phyloP scores from a whole-genome alignment of 352 stramenopile species.

The Peronospora farinosa region DNA sequence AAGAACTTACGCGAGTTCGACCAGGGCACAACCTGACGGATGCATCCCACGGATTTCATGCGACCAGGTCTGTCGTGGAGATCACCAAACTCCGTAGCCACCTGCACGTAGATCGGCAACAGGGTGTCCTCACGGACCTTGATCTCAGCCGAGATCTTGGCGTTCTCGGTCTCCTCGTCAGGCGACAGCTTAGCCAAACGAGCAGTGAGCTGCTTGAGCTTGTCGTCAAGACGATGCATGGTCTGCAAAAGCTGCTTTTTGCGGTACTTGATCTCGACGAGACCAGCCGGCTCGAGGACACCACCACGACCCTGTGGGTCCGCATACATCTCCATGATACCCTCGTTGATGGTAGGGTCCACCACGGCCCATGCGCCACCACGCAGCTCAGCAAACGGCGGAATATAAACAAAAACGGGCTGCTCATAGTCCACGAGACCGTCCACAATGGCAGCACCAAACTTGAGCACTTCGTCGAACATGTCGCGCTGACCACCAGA shows the following conservation, averaged over 20 bases:
- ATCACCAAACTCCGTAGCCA: slow-evolving; percentile 99
- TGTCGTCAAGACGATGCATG: slow-evolving; percentile 96
- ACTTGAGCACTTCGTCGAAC: slow-evolving; percentile 99
- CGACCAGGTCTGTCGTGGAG: slow-evolving; percentile 99
- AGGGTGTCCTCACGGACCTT: slow-evolving; percentile 89
- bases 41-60: slow-evolving; percentile 99
- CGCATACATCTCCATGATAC: slow-evolving; percentile 99
- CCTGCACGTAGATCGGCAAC: slow-evolving; percentile 95
- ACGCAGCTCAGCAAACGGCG: slow-evolving; percentile 96
- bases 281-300: slow-evolving; percentile 97
- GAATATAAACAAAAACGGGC: slow-evolving; percentile 99
- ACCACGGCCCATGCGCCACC: slow-evolving; percentile 99
- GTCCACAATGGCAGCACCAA: slow-evolving; percentile 99
- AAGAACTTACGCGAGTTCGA: slow-evolving; percentile 94
- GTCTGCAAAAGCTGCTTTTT: slow-evolving; percentile 94
- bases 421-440: slow-evolving; percentile 98
- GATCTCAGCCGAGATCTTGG: slow-evolving; percentile 88
- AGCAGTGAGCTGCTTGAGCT: slow-evolving; percentile 81
- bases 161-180: slow-evolving; percentile 40
- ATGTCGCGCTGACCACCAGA: slow-evolving; percentile 99
- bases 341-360: slow-evolving; percentile 98
- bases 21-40: slow-evolving; percentile 96
- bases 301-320: slow-evolving; percentile 90
- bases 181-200: slow-evolving; percentile 50
- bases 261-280: slow-evolving; percentile 99